Base-by-base conservation (phyloP, 1,284 basidiomycete species). In the Vanrija sp. region DNA sequence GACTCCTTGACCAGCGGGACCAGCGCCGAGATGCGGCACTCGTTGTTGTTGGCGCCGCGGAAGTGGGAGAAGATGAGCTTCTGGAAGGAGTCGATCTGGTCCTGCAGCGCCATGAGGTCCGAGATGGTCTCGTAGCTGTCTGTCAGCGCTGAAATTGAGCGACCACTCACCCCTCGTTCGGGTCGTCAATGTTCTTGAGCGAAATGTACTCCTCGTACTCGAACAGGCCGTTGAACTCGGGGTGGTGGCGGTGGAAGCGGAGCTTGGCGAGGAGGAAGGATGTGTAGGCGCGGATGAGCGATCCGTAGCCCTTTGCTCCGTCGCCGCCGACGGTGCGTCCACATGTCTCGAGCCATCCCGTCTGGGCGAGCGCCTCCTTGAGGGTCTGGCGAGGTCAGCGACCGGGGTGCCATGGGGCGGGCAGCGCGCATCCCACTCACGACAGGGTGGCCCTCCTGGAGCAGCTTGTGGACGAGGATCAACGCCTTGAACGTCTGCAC, bases 161-260 rank as follows among this genome's bases (percentile, higher is more conserved):
- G 7, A 31, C 4, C 31, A 31, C 85, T 61, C 72, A 95, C 91
- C 93, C 93, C 80, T 97, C 93, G 70, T 97, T 96, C 9, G 93
- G 93, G 79, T 97, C 92, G 72, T 96, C 91, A 61, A 97, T 95
- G 43, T 90, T 91, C 75, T 95, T 94, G 64, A 97, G 78, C 20
- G 89, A 91, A 63, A 97, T 85, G 73, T 97, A 97, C 76, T 97
- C 93, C 69, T 96, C 92, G 65, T 97, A 97, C 75, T 97, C 93
- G 69, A 96, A 96, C 16, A 96, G 78, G 22, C 93, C 93, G 75
- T 96, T 96, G 78, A 97, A 97, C 73, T 96, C 93, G 2, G 89
- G 88, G 65, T 94, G 85, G 45, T 94, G 80, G 25, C 90, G 86
- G 74, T 97, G 94, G 78, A 96, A 97, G 45, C 91, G 83, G 42